Evolutionary conservation across 306 rosid species (phyloP).

Genomic region (Pyrus bretschneideri): DNA sequence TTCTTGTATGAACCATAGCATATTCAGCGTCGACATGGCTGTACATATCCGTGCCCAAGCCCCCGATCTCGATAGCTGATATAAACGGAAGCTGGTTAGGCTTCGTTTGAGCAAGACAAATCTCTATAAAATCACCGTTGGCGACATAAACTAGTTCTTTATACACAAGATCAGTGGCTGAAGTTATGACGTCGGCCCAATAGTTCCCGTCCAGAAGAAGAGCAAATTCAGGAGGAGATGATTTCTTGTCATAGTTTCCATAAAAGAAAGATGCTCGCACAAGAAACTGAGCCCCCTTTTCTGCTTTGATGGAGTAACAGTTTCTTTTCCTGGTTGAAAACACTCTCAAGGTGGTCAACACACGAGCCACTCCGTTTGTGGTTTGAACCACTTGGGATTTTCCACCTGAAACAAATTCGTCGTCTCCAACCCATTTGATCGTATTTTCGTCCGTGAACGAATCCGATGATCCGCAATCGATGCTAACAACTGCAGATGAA

Average conservation of each 20-base stretch:
- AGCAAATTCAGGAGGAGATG: constrained; percentile 36
- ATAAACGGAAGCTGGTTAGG: constrained; percentile 42
- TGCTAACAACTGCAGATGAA: constrained; percentile 28
- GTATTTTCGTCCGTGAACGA: constrained; percentile 14
- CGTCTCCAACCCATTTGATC: constrained; percentile 37
- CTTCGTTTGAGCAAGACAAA: constrained; percentile 42
- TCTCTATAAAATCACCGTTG: constrained; percentile 22
- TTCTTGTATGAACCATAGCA: constrained; percentile 22
- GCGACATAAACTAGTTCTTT: constrained; percentile 30
- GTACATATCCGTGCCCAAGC: constrained; percentile 35
- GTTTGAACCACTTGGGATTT: constrained; percentile 6
- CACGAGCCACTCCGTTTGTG: background rate
- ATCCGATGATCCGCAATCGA: constrained; percentile 34
- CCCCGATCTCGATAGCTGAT: constrained; percentile 36
- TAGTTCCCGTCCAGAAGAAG: constrained; percentile 38
- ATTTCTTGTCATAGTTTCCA: constrained; percentile 40
- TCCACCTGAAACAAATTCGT: constrained; percentile 19
- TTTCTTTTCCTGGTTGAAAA: constrained; percentile 32
- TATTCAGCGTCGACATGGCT: constrained; percentile 13
- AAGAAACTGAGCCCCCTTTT: constrained; percentile 30
- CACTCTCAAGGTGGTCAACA: constrained; percentile 31
- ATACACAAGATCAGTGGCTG: background rate
- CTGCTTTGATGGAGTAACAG: constrained; percentile 31
- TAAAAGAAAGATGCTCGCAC: constrained; percentile 39
- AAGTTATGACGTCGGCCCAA: constrained; percentile 24